Conservation (phyloP, 176 grass and related monocot species). For the Metroxylon sagu region DNA sequence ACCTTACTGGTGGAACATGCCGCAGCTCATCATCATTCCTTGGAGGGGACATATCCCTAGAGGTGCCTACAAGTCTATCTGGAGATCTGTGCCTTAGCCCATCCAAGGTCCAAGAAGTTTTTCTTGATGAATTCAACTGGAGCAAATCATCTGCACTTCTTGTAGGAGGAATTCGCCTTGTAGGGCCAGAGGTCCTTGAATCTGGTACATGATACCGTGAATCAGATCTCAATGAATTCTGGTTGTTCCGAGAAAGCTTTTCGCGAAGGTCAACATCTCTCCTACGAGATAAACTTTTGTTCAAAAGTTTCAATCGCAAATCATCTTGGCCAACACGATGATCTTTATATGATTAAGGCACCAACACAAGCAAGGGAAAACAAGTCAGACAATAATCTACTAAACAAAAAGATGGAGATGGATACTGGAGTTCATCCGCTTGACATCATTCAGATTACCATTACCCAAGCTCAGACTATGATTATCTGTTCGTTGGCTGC, state of each 20-base stretch:
- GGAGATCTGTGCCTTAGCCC: slow-evolving; percentile 35
- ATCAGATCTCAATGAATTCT: slow-evolving; percentile 27
- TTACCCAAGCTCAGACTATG: slow-evolving; percentile 24
- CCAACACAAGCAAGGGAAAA: slow-evolving; percentile 29
- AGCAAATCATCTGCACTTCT: slow-evolving; percentile 49
- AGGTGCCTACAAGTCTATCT: slow-evolving; percentile 26
- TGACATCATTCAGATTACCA: slow-evolving; percentile 29
- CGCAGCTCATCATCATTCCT: slow-evolving; percentile 37
- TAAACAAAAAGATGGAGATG: background rate
- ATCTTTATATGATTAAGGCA: slow-evolving; percentile 34
- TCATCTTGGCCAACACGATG: slow-evolving; percentile 39
- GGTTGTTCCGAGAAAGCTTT: slow-evolving; percentile 53
- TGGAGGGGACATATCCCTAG: slow-evolving; percentile 33
- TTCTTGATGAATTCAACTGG: slow-evolving; percentile 33
- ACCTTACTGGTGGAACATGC: slow-evolving; percentile 19
- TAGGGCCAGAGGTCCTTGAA: slow-evolving; percentile 35
- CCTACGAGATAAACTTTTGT: slow-evolving; percentile 43
- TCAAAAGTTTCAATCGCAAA: slow-evolving; percentile 74
- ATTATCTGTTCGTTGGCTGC: slow-evolving; percentile 47
- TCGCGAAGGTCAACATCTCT: slow-evolving; percentile 63
- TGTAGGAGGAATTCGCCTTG: slow-evolving; percentile 31
- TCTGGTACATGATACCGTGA: slow-evolving; percentile 23
- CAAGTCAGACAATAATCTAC: slow-evolving; percentile 3
- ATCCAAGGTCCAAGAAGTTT: slow-evolving; percentile 25
- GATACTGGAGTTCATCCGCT: slow-evolving; percentile 25